These are phyloP conservation scores for Pestalotiopsis sp. DNA, from an alignment of 2,329 filamentous ascomycete species.

Conservation along the genomic window DNA sequence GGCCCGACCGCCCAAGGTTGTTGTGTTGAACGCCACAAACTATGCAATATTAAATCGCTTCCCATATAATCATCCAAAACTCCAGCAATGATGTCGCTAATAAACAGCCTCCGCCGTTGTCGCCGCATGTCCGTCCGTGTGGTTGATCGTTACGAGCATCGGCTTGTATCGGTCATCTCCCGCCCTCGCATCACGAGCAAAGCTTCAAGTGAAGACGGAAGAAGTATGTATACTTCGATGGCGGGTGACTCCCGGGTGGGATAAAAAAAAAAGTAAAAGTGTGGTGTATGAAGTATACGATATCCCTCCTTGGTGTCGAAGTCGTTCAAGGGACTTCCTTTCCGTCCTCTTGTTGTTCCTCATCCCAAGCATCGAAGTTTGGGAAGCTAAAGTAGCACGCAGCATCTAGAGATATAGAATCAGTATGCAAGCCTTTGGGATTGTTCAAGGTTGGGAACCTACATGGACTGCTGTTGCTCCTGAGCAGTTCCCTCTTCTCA, in stretches of 20 bases:
- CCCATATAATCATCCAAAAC: background rate
- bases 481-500: slow-evolving; percentile 17
- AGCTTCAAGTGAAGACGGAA: background rate
- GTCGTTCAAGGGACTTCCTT: slow-evolving; percentile 31
- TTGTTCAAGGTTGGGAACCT: slow-evolving; percentile 14
- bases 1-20: background rate
- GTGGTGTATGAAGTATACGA: background rate
- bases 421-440: background rate
- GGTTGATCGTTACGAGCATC: background rate
- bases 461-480: slow-evolving; percentile 23
- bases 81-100: background rate
- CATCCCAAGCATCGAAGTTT: slow-evolving; percentile 70
- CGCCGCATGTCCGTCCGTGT: background rate
- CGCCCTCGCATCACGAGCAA: background rate
- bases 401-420: slow-evolving; percentile 30
- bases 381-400: slow-evolving; percentile 74
- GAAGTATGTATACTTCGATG: background rate
- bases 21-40: background rate
- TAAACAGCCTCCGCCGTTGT: background rate
- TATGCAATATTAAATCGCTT: background rate
- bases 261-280: background rate
- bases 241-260: background rate
- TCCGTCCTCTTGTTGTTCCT: slow-evolving; percentile 43
- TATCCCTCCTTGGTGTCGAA: background rate
- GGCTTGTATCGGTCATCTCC: background rate